Evolutionary conservation across 371 early-diverging fungal species (phyloP).

Genomic region (Syncephalastrum racemosum): DNA sequence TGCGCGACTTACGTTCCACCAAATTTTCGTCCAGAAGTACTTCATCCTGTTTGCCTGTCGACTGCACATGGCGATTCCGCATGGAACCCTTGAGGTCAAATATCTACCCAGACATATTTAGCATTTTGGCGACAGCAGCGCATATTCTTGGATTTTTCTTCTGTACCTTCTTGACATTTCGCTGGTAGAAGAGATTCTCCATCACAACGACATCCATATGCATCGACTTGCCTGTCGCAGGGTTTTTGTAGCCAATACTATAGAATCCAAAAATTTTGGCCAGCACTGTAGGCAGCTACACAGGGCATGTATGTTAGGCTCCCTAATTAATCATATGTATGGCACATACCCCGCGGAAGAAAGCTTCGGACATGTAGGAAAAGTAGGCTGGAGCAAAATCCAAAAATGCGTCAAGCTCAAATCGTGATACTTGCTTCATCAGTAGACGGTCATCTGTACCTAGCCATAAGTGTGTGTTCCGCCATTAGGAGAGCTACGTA

Average conservation of each 20-base stretch:
- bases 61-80: constrained; percentile 92
- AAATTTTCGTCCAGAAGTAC: constrained; percentile 95
- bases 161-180: constrained; percentile 66
- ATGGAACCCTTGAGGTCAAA: constrained; percentile 97
- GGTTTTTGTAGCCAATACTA: constrained; percentile 85
- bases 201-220: constrained; percentile 93
- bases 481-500: background rate
- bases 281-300: constrained; percentile 78
- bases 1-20: constrained; percentile 64
- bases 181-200: constrained; percentile 95
- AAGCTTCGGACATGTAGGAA: constrained; percentile 86
- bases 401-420: constrained; percentile 89
- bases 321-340: background rate
- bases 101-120: constrained; percentile 42
- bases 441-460: constrained; percentile 83
- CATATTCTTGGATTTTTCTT: background rate
- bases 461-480: constrained; percentile 6
- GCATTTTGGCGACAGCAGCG: background rate
- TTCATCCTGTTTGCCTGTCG: constrained; percentile 84
- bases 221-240: constrained; percentile 76
- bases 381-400: constrained; percentile 95
- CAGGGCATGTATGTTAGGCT: background rate
- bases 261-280: constrained; percentile 97
- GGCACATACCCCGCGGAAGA: constrained; percentile 68
- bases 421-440: constrained; percentile 88